These are phyloP conservation scores for Penicillium canescens DNA, from an alignment of 495 filamentous ascomycete genomes.

Conservation along the genomic window DNA sequence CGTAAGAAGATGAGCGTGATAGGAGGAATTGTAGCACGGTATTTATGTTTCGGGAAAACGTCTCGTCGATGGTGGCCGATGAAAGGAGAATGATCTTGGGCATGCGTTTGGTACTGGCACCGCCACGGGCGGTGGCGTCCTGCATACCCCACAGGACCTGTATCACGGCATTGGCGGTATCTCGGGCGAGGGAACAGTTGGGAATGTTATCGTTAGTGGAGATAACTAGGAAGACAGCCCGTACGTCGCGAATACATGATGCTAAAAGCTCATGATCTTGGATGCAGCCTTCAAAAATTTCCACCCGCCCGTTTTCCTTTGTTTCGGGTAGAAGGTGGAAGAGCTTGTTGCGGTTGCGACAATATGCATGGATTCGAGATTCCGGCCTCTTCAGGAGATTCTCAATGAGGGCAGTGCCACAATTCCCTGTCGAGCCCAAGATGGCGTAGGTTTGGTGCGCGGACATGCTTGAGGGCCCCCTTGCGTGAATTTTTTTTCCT, in stretches of 20 bases:
- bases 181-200: background rate
- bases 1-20: background rate
- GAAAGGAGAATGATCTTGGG: slow-evolving; percentile 43
- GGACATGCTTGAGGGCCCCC: too few species aligned
- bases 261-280: background rate
- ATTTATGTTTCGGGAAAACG: slow-evolving; percentile 20
- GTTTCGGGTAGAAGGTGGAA: too few species aligned
- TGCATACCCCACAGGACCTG: background rate
- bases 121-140: too few species aligned
- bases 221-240: background rate
- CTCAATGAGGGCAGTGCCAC: slow-evolving; percentile 28
- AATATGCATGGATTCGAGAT: background rate
- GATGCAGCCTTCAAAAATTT: background rate
- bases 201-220: background rate
- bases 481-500: too few species aligned
- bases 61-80: slow-evolving; percentile 36
- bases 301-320: too few species aligned
- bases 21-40: background rate
- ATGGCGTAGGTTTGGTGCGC: slow-evolving; percentile 17
- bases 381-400: slow-evolving; percentile 29
- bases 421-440: slow-evolving; percentile 25
- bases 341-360: background rate
- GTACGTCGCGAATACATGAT: background rate
- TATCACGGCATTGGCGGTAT: background rate
- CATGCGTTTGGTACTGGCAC: background rate